Percentiles rank a stretch among this genome's conserved stretches.
Evolutionary conservation across 2,329 filamentous ascomycete genomes (phyloP).

Genomic region (Botrytis paeoniae): DNA sequence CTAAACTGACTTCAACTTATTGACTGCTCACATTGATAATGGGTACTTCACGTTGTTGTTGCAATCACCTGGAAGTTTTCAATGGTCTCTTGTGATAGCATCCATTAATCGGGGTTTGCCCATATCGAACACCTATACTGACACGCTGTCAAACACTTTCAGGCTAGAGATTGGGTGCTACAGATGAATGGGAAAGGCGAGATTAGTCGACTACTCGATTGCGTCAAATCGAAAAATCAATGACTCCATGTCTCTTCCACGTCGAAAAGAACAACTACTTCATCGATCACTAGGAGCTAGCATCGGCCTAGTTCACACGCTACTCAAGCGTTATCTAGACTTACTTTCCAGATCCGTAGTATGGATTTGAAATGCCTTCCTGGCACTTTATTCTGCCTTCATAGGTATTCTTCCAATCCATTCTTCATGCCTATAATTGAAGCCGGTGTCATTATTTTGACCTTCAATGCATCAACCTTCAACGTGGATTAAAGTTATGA

Average conservation of each 20-base stretch:
- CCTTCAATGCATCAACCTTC: neutral
- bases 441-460: neutral
- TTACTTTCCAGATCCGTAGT: too few relatives aligned
- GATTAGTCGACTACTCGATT: neutral
- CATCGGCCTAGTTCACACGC: neutral
- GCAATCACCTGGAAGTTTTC: neutral
- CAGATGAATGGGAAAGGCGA: neutral
- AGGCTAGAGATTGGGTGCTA: neutral
- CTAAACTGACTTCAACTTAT: neutral
- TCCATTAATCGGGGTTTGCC: rapidly evolving
- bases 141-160: neutral
- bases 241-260: neutral
- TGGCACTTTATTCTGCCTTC: rapidly evolving
- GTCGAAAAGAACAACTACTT: neutral
- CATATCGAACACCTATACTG: neutral
- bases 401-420: rapidly evolving
- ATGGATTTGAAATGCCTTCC: neutral
- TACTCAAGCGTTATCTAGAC: neutral
- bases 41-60: neutral
- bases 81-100: neutral
- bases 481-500: neutral
- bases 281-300: neutral
- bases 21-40: neutral
- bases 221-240: neutral
- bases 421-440: neutral